Conservation (phyloP, 208 protist species). For the Endotrypanum monterogeii region DNA sequence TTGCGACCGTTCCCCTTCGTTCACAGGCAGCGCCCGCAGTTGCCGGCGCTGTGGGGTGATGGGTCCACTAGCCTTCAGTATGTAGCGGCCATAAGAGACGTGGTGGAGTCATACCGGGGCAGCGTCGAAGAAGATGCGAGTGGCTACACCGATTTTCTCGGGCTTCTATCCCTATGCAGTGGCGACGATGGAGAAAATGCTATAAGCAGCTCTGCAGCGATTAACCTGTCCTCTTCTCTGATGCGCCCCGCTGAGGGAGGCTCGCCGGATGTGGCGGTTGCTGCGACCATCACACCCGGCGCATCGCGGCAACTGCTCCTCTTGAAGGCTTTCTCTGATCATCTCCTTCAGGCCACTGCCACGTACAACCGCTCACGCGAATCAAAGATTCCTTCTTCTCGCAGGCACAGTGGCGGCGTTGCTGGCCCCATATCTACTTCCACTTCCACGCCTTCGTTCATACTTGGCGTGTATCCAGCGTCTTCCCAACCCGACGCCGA, state of each 20-base stretch:
- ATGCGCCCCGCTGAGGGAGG: not conserved
- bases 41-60: slow-evolving; percentile 52
- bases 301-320: slow-evolving; percentile 32
- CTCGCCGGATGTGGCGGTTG: not conserved
- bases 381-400: not conserved
- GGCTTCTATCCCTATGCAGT: slow-evolving; percentile 15
- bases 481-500: slow-evolving; percentile 5
- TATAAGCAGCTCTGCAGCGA: not conserved
- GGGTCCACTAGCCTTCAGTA: slow-evolving; percentile 38
- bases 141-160: slow-evolving; percentile 36
- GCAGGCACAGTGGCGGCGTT: not conserved
- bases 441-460: slow-evolving; percentile 16
- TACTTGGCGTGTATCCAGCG: not conserved
- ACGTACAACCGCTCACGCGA: slow-evolving; percentile 26
- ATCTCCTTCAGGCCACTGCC: slow-evolving; percentile 24
- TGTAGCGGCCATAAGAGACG: slow-evolving; percentile 40
- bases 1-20: slow-evolving; percentile 10
- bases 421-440: slow-evolving; percentile 4
- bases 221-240: not conserved
- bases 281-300: slow-evolving; percentile 11
- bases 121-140: slow-evolving; percentile 31
- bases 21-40: slow-evolving; percentile 16
- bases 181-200: not conserved
- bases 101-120: slow-evolving; percentile 35
- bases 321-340: slow-evolving; percentile 24